phyloP scores from a whole-genome alignment of 805 yeast genomes.

The Starmerella powellii region DNA sequence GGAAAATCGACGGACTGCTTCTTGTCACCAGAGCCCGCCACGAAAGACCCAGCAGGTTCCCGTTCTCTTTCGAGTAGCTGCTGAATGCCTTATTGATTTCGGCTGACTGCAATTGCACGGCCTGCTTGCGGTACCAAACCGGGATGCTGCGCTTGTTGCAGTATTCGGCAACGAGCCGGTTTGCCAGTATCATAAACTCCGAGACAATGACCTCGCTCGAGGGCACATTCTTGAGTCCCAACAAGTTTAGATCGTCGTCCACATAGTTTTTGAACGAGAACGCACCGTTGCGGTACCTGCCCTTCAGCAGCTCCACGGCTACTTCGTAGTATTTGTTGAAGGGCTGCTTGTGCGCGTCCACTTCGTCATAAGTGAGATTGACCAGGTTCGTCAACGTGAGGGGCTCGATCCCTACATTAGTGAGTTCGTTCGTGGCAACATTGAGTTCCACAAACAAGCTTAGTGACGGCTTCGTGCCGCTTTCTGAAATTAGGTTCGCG shows the following conservation, averaged over 20 bases:
- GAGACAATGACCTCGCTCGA: constrained; percentile 47
- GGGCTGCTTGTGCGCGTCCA: not conserved
- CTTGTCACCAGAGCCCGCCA: constrained; percentile 39
- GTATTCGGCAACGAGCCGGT: constrained; percentile 32
- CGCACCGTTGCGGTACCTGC: constrained; percentile 34
- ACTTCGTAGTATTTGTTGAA: constrained; percentile 28
- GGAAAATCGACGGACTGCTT: constrained; percentile 39
- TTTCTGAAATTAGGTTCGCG: constrained; percentile 1
- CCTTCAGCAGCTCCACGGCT: constrained; percentile 25
- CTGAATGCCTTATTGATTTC: not conserved
- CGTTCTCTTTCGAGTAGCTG: not conserved
- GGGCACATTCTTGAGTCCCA: too few relatives aligned
- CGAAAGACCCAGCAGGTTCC: constrained; percentile 27
- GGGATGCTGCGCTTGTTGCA: constrained; percentile 23
- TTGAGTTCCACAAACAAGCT: constrained; percentile 11
- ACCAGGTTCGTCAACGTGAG: constrained; percentile 1
- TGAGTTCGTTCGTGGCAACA: not conserved
- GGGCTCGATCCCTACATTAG: constrained; percentile 4
- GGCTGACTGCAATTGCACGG: constrained; percentile 17
- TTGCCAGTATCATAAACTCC: constrained; percentile 74
- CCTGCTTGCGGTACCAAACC: constrained; percentile 23
- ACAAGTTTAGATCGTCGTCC: not conserved
- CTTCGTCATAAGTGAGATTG: not conserved
- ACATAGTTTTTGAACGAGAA: constrained; percentile 26
- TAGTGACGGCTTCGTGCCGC: constrained; percentile 6